phyloP scores from a whole-genome alignment of 441 rosid genomes.

The Gossypium schwendimanii region DNA sequence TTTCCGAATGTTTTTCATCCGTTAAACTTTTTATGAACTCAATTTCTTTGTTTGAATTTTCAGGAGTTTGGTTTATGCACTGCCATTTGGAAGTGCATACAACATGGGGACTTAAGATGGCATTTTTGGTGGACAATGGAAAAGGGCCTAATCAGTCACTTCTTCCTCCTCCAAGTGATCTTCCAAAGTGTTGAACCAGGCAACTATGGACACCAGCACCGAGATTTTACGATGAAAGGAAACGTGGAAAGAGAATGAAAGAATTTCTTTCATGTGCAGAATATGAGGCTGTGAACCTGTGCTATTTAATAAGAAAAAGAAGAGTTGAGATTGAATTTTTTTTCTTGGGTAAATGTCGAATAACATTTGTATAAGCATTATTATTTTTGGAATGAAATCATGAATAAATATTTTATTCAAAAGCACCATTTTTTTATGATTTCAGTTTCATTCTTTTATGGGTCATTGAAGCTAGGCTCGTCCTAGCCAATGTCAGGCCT shows the following conservation, averaged over 20 bases:
- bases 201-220: not conserved
- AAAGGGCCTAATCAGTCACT: constrained; percentile 73
- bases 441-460: too few relatives aligned
- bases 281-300: not conserved
- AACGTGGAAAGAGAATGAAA: not conserved
- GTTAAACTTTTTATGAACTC: not conserved
- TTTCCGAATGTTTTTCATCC: not conserved
- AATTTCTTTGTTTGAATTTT: not conserved
- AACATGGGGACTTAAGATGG: constrained; percentile 94
- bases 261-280: not conserved
- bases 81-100: constrained; percentile 84
- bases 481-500: too few relatives aligned
- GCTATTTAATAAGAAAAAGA: not conserved
- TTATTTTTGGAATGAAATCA: not conserved
- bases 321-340: constrained; percentile 9
- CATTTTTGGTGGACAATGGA: constrained; percentile 84
- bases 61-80: constrained; percentile 68
- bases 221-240: not conserved
- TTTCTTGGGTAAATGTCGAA: constrained; percentile 26
- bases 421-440: not conserved
- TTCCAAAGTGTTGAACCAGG: constrained; percentile 61
- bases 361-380: constrained; percentile 14
- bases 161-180: constrained; percentile 81
- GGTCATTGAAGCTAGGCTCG: too few relatives aligned
- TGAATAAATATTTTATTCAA: not conserved